phyloP scores from a whole-genome alignment of 768 basidiomycete genomes.

The Hemileccinum rubropunctum region DNA sequence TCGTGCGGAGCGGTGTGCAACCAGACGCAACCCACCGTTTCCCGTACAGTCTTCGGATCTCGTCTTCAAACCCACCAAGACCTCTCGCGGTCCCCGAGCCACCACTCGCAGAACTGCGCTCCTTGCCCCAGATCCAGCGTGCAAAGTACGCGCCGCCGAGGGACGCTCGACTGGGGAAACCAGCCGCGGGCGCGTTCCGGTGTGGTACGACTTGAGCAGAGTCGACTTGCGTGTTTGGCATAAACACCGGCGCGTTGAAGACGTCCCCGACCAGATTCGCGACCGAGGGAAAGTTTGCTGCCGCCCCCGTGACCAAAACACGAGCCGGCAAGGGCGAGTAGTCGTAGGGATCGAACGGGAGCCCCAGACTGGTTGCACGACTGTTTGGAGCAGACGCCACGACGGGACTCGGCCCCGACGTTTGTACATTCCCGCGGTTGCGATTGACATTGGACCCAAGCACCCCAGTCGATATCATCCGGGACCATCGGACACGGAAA shows the following conservation, averaged over 20 bases:
- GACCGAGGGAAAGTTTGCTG: constrained; percentile 81
- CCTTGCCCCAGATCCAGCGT: constrained; percentile 83
- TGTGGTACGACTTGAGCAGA: constrained; percentile 68
- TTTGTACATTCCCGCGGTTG: constrained; percentile 32
- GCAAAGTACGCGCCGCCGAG: constrained; percentile 59
- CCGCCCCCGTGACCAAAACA: constrained; percentile 72
- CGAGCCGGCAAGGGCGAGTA: constrained; percentile 59
- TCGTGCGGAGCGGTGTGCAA: constrained; percentile 58
- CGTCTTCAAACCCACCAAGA: constrained; percentile 73
- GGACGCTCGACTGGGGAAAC: constrained; percentile 60
- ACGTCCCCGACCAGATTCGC: constrained; percentile 78
- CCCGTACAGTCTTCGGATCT: constrained; percentile 47
- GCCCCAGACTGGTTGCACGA: constrained; percentile 47
- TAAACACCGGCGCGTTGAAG: constrained; percentile 78
- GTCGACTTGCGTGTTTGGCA: constrained; percentile 74
- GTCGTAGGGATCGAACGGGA: constrained; percentile 81
- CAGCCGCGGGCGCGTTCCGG: constrained; percentile 67
- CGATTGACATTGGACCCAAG: constrained; percentile 44
- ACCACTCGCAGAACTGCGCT: constrained; percentile 35
- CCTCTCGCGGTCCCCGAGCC: constrained; percentile 26
- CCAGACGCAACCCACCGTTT: constrained; percentile 73
- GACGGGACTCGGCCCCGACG: constrained; percentile 27
- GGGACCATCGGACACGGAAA: constrained; percentile 80
- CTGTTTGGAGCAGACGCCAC: constrained; percentile 15
- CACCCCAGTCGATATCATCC: constrained; percentile 66